A percentile compares a stretch with the other conserved stretches of the same genome.
These are phyloP conservation scores for Tirmania nivea DNA, from an alignment of 495 filamentous ascomycete genomes.

Conservation along the genomic window DNA sequence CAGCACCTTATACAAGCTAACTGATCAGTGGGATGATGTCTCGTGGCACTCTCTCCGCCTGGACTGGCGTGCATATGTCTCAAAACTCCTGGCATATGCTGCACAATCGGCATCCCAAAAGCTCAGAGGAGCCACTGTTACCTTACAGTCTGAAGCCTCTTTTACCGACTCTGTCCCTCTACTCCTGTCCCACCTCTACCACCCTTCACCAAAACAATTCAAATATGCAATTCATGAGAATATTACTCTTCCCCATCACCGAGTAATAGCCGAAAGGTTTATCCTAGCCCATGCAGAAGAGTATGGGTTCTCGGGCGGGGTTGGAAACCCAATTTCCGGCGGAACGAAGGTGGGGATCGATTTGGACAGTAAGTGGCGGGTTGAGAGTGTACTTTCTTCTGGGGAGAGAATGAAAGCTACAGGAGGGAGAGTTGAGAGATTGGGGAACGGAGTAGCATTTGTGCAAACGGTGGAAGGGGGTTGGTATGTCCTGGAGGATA, in stretches of 20 bases:
- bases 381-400: slow-evolving; percentile 11
- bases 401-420: slow-evolving; percentile 10
- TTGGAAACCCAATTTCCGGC: neutral
- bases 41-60: slow-evolving; percentile 5
- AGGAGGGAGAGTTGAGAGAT: slow-evolving; percentile 3
- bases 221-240: slow-evolving; percentile 10
- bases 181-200: neutral
- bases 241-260: slow-evolving; percentile 8
- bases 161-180: neutral
- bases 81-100: neutral
- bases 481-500: neutral
- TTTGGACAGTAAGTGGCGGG: slow-evolving; percentile 8
- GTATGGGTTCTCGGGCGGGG: slow-evolving; percentile 9
- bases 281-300: slow-evolving; percentile 10
- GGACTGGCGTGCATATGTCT: slow-evolving; percentile 8
- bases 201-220: slow-evolving; percentile 6
- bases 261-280: slow-evolving; percentile 13
- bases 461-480: slow-evolving; percentile 11
- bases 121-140: too few species aligned
- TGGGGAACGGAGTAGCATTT: slow-evolving; percentile 9
- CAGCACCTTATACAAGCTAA: too few species aligned
- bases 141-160: too few species aligned
- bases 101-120: too few species aligned
- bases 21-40: too few species aligned
- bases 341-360: slow-evolving; percentile 1